Percentiles rank a stretch among this genome's conserved stretches.
Evolutionary conservation across 169 alveolate genomes (phyloP).

Genomic region (Plasmodium sp.): DNA sequence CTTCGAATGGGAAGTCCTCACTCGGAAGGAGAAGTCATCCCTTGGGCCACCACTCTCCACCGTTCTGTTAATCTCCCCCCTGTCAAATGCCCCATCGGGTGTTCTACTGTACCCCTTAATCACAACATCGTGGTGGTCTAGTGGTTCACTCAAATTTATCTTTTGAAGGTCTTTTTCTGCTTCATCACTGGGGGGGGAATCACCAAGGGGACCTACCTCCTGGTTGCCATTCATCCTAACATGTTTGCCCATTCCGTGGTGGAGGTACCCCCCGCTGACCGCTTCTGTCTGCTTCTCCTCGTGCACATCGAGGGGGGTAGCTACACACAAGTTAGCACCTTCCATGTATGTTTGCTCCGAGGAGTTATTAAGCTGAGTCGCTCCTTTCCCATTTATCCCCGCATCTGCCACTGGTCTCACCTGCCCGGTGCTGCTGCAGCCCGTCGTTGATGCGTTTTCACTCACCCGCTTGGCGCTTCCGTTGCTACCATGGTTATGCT

Average conservation of each 20-base stretch:
- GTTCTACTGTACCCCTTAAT: neutral
- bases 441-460: neutral
- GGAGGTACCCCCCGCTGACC: neutral
- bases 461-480: neutral
- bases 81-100: neutral
- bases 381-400: neutral
- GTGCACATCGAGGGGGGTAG: neutral
- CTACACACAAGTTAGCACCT: neutral
- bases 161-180: neutral
- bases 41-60: neutral
- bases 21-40: neutral
- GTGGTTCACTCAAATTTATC: neutral
- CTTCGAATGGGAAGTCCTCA: neutral
- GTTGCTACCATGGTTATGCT: neutral
- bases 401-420: neutral
- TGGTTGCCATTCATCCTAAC: neutral
- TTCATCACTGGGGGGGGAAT: neutral
- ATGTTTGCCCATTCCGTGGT: neutral
- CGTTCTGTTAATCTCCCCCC: neutral
- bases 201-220: neutral
- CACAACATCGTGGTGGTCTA: neutral
- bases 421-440: neutral
- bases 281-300: neutral
- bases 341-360: neutral
- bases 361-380: neutral